A percentile compares a stretch with the other conserved stretches of the same genome.
Evolutionary conservation across 177 flowering plant genomes (phyloP).

Genomic region (Vitis hybrid): DNA sequence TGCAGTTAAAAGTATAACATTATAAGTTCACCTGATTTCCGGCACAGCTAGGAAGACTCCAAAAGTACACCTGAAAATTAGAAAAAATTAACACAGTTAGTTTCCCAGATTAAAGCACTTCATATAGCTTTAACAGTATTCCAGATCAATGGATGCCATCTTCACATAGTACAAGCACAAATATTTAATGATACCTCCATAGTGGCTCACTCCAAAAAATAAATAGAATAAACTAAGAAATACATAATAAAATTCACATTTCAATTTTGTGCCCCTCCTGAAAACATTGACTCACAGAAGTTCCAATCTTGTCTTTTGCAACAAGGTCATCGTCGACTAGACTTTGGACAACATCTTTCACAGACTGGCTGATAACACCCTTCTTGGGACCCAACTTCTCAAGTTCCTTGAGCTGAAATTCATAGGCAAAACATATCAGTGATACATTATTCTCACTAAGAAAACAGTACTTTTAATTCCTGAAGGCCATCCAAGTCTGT

Average conservation of each 20-base stretch:
- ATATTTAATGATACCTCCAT: too few relatives aligned
- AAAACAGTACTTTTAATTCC: not conserved
- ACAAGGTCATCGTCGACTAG: constrained; percentile 97
- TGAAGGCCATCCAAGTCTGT: too few relatives aligned
- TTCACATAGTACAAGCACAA: too few relatives aligned
- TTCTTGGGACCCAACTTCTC: constrained; percentile 94
- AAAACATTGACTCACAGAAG: constrained; percentile 64
- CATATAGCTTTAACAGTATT: not conserved
- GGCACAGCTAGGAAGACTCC: constrained; percentile 99
- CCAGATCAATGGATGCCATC: not conserved
- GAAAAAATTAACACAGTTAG: constrained; percentile 2
- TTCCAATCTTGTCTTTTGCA: constrained; percentile 90
- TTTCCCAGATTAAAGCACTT: not conserved
- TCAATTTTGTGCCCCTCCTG: not conserved
- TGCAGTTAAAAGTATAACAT: not conserved
- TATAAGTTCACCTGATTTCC: constrained; percentile 80
- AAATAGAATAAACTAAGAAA: too few relatives aligned
- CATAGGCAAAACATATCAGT: not conserved
- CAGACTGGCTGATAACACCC: constrained; percentile 95
- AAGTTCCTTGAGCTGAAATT: constrained; percentile 88
- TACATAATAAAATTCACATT: too few relatives aligned
- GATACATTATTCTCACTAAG: not conserved
- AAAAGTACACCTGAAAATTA: constrained; percentile 77
- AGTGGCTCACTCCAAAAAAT: too few relatives aligned
- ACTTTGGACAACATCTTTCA: constrained; percentile 93